Percentiles rank a stretch among this genome's conserved stretches.
Evolutionary conservation across 805 yeast species (phyloP).

Genomic region (Saitoella complicata): DNA sequence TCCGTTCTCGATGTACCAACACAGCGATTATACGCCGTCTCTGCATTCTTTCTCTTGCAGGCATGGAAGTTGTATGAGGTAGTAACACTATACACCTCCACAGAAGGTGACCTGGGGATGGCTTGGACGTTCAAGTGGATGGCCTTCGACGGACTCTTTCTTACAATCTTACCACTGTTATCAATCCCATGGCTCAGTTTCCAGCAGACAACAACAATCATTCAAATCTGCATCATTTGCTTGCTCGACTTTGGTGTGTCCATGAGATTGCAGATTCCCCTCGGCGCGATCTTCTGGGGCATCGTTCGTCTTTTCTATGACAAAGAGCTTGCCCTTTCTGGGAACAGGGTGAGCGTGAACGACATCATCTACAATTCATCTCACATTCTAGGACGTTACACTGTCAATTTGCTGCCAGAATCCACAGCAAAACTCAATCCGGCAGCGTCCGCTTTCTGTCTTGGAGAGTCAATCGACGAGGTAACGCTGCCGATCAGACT

Average conservation of each 20-base stretch:
- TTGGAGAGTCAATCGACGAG: conserved; percentile 17
- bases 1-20: conserved; percentile 53
- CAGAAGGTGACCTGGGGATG: conserved; percentile 32
- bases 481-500: conserved; percentile 54
- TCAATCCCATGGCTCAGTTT: conserved; percentile 63
- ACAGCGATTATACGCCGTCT: conserved; percentile 54
- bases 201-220: conserved; percentile 36
- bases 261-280: conserved; percentile 10
- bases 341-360: conserved; percentile 17
- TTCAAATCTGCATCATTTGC: conserved; percentile 33
- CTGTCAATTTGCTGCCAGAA: conserved; percentile 79
- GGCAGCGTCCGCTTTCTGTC: conserved; percentile 46
- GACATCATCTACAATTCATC: conserved; percentile 23
- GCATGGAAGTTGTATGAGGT: conserved; percentile 72
- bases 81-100: conserved; percentile 36
- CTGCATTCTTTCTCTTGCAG: conserved; percentile 59
- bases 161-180: conserved; percentile 52
- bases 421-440: conserved; percentile 78
- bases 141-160: conserved; percentile 51
- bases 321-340: conserved; percentile 22
- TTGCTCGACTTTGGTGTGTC: conserved; percentile 33
- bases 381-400: conserved; percentile 74
- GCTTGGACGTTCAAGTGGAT: conserved; percentile 55
- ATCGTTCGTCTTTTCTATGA: conserved; percentile 16
- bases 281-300: conserved; percentile 12